phyloP scores from a whole-genome alignment of 1,139 yeast species.

The Blastobotrys apis region DNA sequence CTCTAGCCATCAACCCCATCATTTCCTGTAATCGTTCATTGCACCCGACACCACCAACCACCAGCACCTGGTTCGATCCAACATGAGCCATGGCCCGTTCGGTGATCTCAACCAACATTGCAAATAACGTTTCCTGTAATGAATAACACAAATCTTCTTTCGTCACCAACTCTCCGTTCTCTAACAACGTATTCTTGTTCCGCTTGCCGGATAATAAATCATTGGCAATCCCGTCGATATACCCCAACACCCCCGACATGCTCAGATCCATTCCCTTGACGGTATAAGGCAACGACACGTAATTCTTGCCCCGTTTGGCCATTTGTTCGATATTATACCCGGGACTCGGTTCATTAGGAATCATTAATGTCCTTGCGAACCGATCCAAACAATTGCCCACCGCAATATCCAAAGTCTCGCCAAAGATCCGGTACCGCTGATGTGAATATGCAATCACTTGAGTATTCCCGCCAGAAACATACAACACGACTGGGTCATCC shows the following conservation, averaged over 20 bases:
- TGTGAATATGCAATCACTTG: slow-evolving; percentile 96
- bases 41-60: slow-evolving; percentile 98
- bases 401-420: slow-evolving; percentile 95
- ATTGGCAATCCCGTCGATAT: slow-evolving; percentile 73
- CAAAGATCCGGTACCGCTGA: slow-evolving; percentile 89
- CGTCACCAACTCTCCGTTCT: slow-evolving; percentile 49
- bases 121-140: slow-evolving; percentile 83
- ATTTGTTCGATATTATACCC: slow-evolving; percentile 95
- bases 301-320: slow-evolving; percentile 69
- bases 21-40: slow-evolving; percentile 86
- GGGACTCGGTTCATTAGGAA: slow-evolving; percentile 93
- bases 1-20: slow-evolving; percentile 93
- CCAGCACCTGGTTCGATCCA: slow-evolving; percentile 78
- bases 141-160: slow-evolving; percentile 90
- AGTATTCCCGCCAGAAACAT: slow-evolving; percentile 97
- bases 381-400: slow-evolving; percentile 95
- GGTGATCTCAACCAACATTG: slow-evolving; percentile 96
- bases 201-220: slow-evolving; percentile 57
- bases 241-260: slow-evolving; percentile 91
- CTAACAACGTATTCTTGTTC: slow-evolving; percentile 47
- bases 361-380: slow-evolving; percentile 84
- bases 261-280: slow-evolving; percentile 98
- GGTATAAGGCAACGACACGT: slow-evolving; percentile 83
- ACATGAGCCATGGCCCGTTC: slow-evolving; percentile 99
- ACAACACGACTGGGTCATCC: slow-evolving; percentile 86